phyloP scores from a whole-genome alignment of 768 basidiomycete species.

The Butyriboletus loyo region DNA sequence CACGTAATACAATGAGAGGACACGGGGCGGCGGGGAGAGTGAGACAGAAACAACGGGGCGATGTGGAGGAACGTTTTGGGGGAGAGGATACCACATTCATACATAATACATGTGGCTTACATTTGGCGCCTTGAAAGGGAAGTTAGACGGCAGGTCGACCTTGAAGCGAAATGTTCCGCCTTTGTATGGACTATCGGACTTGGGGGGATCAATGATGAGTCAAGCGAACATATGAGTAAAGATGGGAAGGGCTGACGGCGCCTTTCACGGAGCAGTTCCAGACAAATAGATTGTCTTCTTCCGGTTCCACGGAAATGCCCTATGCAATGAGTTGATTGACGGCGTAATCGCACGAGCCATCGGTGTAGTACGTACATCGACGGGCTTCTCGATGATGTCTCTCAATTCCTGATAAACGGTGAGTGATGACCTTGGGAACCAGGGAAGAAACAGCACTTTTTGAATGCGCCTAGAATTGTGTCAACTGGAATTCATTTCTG shows the following conservation, averaged over 20 bases:
- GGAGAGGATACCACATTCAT: constrained; percentile 7
- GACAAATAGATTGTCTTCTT: constrained; percentile 69
- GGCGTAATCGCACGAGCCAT: constrained; percentile 9
- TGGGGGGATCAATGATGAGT: constrained; percentile 2
- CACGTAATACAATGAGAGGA: constrained; percentile 17
- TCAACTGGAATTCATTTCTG: constrained; percentile 17
- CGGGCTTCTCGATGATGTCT: constrained; percentile 58
- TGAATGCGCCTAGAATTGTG: constrained; percentile 60
- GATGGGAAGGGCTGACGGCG: constrained; percentile 44
- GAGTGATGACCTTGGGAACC: constrained; percentile 4
- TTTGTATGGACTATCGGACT: constrained; percentile 83
- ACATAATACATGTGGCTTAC: constrained; percentile 37
- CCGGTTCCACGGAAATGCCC: constrained; percentile 60
- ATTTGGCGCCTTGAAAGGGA: constrained; percentile 83
- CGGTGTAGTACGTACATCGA: constrained; percentile 48
- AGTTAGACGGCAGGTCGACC: constrained; percentile 70
- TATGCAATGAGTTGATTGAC: constrained; percentile 27
- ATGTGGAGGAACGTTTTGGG: constrained; percentile 17
- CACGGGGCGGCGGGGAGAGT: not conserved
- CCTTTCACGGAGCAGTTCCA: constrained; percentile 82
- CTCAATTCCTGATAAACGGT: constrained; percentile 54
- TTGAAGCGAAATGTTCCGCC: constrained; percentile 76
- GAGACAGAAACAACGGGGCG: not conserved
- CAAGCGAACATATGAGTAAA: not conserved
- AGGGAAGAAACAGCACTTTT: constrained; percentile 45